Base-by-base conservation (phyloP, 345 rosid genomes). In the Populus tremula region DNA sequence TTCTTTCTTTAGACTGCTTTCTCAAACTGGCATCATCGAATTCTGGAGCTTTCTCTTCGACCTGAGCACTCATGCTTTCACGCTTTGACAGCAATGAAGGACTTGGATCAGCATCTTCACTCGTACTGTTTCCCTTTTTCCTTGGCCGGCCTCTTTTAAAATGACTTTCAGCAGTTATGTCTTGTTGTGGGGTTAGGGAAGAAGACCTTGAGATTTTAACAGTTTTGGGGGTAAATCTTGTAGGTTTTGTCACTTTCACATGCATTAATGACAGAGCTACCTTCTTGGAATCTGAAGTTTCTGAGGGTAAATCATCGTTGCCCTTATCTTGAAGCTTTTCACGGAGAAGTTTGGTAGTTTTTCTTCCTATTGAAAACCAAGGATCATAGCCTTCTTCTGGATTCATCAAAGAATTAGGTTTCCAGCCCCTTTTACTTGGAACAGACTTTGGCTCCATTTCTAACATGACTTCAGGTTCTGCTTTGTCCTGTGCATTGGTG, bases 361-460 rank as follows among this genome's bases (percentile, higher is more conserved):
- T 84, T 76, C 82, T 84, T 72, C 80, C 81, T 38, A 69, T 45
- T 14, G 66, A 73, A 68, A 78, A 61, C 94, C 90, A 87, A 78
- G 82, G 87, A 74, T 88, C 87, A 79, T 87, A 87, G 63, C 91
- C 91, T 86, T 92, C 94, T 64, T 83, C 93, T 38, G 93, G 85
- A 78, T 85, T 89, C 85, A 90, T 87, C 81, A 88, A 83, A 39
- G 93, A 82, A 83, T 86, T 94, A 64, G 88, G 94, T 85, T 84
- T 88, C 76, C 88, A 63, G 23, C 89, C 91, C 82, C 94, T 90
- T 84, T 82, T 92, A 86, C 75, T 86, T 16, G 84, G 77, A 70
- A 78, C 70, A 20, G 80, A 83, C 69, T 81, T 85, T 69, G 77
- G 81, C 75, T 85, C 85, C 31, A 31, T 81, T 76, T 85, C 88